Conservation (phyloP, 2,329 filamentous ascomycete genomes). For the Trichoderma hamatum region DNA sequence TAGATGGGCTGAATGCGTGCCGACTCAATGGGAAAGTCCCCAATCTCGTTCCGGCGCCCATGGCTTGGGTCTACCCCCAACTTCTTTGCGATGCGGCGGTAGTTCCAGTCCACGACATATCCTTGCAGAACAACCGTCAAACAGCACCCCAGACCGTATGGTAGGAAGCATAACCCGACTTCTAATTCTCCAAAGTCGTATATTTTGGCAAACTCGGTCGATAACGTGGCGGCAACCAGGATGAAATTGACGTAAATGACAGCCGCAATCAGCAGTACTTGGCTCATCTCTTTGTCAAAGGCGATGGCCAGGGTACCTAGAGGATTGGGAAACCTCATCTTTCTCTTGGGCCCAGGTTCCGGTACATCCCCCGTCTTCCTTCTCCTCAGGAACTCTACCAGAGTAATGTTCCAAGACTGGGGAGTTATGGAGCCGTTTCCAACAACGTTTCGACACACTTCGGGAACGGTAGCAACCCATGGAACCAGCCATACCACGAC, state of each 20-base stretch:
- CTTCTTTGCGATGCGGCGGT: constrained; percentile 64
- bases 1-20: constrained; percentile 58
- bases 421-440: constrained; percentile 65
- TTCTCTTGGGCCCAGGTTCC: constrained; percentile 42
- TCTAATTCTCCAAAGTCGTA: constrained; percentile 56
- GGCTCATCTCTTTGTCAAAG: constrained; percentile 60
- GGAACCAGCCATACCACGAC: constrained; percentile 55
- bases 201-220: constrained; percentile 54
- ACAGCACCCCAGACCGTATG: constrained; percentile 56
- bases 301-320: constrained; percentile 57
- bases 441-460: constrained; percentile 62
- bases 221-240: constrained; percentile 55
- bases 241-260: constrained; percentile 61
- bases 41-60: constrained; percentile 57
- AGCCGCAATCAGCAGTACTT: constrained; percentile 56
- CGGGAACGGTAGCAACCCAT: constrained; percentile 59
- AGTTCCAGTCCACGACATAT: constrained; percentile 67
- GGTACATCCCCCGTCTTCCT: constrained; percentile 41
- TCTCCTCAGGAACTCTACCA: constrained; percentile 52
- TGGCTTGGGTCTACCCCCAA: constrained; percentile 64
- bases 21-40: constrained; percentile 57
- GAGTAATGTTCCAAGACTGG: constrained; percentile 59
- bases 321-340: constrained; percentile 59
- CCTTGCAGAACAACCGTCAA: constrained; percentile 58
- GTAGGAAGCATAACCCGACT: constrained; percentile 58